Evolutionary conservation across 164 flowering plant species (phyloP), one percentile per base, ranked within the genome.

Genomic region (Vitis labrusca): DNA sequence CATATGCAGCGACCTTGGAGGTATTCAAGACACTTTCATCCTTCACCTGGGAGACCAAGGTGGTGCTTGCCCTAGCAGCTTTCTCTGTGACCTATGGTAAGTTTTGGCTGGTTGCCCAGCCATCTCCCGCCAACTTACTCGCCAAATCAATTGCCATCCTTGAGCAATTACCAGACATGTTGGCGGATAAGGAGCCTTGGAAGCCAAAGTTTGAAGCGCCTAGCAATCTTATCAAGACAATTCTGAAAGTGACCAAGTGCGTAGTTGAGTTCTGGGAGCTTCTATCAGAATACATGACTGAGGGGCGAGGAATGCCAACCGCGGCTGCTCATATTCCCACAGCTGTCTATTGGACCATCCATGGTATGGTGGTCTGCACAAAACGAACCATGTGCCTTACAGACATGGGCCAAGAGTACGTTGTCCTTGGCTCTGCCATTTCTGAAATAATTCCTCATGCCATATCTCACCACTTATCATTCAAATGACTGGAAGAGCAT

Each of bases 11-110:
- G 61, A 69, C 87, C 0, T 9, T 78, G 59, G 65, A 63, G 8
- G 58, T 90, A 59, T 77, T 84, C 63, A 66, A 78, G 48, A 59
- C 61, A 9, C 69, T 85, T 5, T 48, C 86, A 48, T 77, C 11
- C 74, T 85, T 84, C 71, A 44, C 83, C 9, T 86, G 94, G 91
- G 89, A 86, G 52, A 83, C 89, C 9, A 88, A 90, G 76, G 85
- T 72, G 61, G 91, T 83, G 56, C 67, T 88, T 10, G 78, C 80
- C 54, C 72, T 90, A n/a, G 89, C 89, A 6, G 91, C 89, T 10
- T 90, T 86, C 59, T 81, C 93, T 1, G 73, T 82, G 59, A 75
- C 48, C 72, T 84, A 82, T 16, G 95, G 95, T 2, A 88, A 88
- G 64, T 87, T 86, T 64, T 83, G 85, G 91, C 74, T 88, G 17